Evolutionary conservation across 306 rosid genomes (phyloP).

Genomic region (Lupinus albus): DNA sequence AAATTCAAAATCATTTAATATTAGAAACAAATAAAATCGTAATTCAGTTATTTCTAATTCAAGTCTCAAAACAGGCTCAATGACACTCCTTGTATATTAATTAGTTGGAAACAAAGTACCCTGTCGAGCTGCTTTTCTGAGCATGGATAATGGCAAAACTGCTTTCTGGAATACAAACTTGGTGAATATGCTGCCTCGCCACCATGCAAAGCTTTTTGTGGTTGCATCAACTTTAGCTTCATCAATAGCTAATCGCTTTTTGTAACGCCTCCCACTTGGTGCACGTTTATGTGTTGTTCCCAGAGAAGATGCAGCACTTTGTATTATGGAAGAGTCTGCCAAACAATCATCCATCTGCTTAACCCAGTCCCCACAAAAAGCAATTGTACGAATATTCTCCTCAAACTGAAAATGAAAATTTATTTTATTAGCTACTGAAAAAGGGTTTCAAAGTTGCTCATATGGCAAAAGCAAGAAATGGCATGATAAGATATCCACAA

Average conservation of each 20-base stretch:
- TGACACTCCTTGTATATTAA: neutral
- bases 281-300: conserved; percentile 76
- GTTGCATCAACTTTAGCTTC: conserved; percentile 56
- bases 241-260: conserved; percentile 65
- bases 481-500: neutral
- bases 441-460: conserved; percentile 20
- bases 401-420: conserved; percentile 73
- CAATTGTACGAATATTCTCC: conserved; percentile 65
- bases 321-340: conserved; percentile 61
- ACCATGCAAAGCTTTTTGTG: conserved; percentile 64
- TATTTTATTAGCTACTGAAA: conserved; percentile 34
- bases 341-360: conserved; percentile 80
- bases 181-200: conserved; percentile 77
- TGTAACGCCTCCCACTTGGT: conserved; percentile 64
- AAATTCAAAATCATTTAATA: neutral
- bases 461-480: conserved; percentile 30
- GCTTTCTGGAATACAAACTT: conserved; percentile 79
- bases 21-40: neutral
- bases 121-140: conserved; percentile 83
- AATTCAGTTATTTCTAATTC: conserved; percentile 1
- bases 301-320: conserved; percentile 57
- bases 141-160: conserved; percentile 59
- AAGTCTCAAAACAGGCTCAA: neutral
- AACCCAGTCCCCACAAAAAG: conserved; percentile 79
- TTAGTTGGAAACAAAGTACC: conserved; percentile 51